phyloP scores from a whole-genome alignment of 2,329 filamentous ascomycete species.

The Colletotrichum musae region DNA sequence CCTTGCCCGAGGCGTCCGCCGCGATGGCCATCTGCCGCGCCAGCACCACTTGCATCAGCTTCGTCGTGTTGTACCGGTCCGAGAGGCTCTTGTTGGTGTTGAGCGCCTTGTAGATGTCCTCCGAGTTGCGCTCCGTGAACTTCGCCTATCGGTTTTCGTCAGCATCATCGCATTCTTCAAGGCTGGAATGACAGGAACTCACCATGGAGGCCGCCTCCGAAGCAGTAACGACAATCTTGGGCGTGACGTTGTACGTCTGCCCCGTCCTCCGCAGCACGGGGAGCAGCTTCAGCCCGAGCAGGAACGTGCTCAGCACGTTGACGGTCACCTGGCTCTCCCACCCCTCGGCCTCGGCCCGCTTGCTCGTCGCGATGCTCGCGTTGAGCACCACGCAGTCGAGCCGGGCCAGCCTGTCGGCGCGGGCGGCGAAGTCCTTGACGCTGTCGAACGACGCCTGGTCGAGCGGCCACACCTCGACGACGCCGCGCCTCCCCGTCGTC shows the following conservation, averaged over 20 bases:
- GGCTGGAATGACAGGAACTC: slow-evolving; percentile 9
- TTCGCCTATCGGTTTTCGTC: slow-evolving; percentile 44
- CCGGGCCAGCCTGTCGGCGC: slow-evolving; percentile 48
- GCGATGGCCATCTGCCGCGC: slow-evolving; percentile 53
- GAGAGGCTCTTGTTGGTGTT: slow-evolving; percentile 45
- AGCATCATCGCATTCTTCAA: background rate
- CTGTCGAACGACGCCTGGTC: slow-evolving; percentile 53
- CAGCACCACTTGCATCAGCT: slow-evolving; percentile 51
- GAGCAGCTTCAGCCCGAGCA: slow-evolving; percentile 60
- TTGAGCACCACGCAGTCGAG: slow-evolving; percentile 56
- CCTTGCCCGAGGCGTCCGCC: slow-evolving; percentile 48
- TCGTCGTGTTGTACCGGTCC: slow-evolving; percentile 54
- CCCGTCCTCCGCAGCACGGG: slow-evolving; percentile 57
- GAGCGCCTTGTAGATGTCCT: slow-evolving; percentile 52
- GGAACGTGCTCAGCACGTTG: slow-evolving; percentile 63
- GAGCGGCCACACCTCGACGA: slow-evolving; percentile 60
- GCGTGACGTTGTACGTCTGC: slow-evolving; percentile 48
- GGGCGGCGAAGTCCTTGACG: slow-evolving; percentile 52
- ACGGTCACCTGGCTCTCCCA: slow-evolving; percentile 60
- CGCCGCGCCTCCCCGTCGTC: slow-evolving; percentile 27
- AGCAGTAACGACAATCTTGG: slow-evolving; percentile 56
- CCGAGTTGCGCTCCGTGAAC: slow-evolving; percentile 51
- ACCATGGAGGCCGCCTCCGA: slow-evolving; percentile 54
- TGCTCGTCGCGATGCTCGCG: slow-evolving; percentile 48
- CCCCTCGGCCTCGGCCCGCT: slow-evolving; percentile 50